Evolutionary conservation across 352 stramenopile genomes (phyloP), one percentile per base, ranked within the genome.

Genomic region (Phytophthora litchii): DNA sequence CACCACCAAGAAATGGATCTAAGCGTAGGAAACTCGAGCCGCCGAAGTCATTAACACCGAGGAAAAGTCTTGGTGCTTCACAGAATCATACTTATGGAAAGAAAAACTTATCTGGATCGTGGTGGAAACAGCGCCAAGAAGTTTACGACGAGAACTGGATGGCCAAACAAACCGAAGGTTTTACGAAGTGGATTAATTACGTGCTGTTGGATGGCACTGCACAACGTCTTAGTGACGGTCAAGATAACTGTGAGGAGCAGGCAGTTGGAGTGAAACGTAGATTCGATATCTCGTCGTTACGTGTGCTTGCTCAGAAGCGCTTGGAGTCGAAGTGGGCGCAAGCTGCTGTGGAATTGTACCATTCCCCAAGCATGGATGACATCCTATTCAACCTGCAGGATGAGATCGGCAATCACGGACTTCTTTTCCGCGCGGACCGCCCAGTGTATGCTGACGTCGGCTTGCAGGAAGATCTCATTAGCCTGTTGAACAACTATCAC

Each of bases 401-500:
- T 41, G 87, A 95, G 40, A 91, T 95, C 7, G 59, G 70, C 4
- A 70, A 69, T 27, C 74, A 89, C 29, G 87, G 84, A 21, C 72
- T 98, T n/a, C 57, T 77, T 11, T 91, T 97, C 45, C 82, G 94
- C 3, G 63, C 65, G 0, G 92, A 98, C 48, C 83, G 90, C 5
- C 89, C 95, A 32, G 78, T 97, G 27, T 93, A 96, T 67, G 91
- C 85, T 3, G 92, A 98, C 38, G 72, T 98, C 21, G 91, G 85
- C 0, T 69, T 98, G 1, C 79, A 97, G 42, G 67, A 91, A 34
- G 76, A 97, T n/a, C 57, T 98, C 3, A 71, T 97, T 4, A 60
- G 67, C 14, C 67, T 98, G 2, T 63, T 98, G 20, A 93, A 97
- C 40, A 95, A 91, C 9, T 98, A 98, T 58, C 80, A 97, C 29